Evolutionary conservation across 2,329 filamentous ascomycete genomes (phyloP), one percentile per base, ranked within the genome.

Genomic region (Paracoccidioides lutzii): DNA sequence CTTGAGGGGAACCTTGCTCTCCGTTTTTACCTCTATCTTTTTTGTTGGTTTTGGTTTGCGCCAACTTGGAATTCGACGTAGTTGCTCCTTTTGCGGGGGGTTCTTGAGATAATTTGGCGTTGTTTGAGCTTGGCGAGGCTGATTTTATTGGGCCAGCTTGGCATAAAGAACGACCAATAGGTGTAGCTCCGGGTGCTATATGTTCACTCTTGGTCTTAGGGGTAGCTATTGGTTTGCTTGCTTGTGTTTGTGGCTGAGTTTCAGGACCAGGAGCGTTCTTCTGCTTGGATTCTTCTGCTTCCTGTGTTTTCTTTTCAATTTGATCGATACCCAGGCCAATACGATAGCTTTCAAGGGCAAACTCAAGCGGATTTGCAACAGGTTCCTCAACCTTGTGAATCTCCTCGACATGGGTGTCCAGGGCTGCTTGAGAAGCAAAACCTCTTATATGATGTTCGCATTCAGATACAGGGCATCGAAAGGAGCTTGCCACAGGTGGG

Each of bases 361-460:
- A 84, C n/a, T 76, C 71, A 35, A 82, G 67, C 37, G 79, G 76
- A 63, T 84, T 73, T 4, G 75, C 77, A 41, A 82, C 72, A 1
- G 69, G 66, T 46, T 72, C 68, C 58, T 75, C 72, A 30, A 68
- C 73, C 59, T 75, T 74, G 65, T 84, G 81, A 15, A 67, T 71
- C 28, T 79, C 75, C 52, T 75, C 74, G 32, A 75, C 65, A 60
- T 84, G 81, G 42, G 75, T 74, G 38, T 80, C 75, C 54, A 84
- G 67, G 53, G 78, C 78, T 15, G 69, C 72, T 61, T 79, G 75
- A 1, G 75, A 78, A 5, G 75, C 68, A 57, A 83, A 83, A 3
- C 80, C 80, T 57, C 74, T 75, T 54, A 75, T 67, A 55, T 77
- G 74, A 61, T 74, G 72, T 53, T 79, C 78, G 61, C 81, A 83